These are phyloP conservation scores for Alternaria sp. DNA, from an alignment of 2,329 filamentous ascomycete genomes.

Conservation along the genomic window DNA sequence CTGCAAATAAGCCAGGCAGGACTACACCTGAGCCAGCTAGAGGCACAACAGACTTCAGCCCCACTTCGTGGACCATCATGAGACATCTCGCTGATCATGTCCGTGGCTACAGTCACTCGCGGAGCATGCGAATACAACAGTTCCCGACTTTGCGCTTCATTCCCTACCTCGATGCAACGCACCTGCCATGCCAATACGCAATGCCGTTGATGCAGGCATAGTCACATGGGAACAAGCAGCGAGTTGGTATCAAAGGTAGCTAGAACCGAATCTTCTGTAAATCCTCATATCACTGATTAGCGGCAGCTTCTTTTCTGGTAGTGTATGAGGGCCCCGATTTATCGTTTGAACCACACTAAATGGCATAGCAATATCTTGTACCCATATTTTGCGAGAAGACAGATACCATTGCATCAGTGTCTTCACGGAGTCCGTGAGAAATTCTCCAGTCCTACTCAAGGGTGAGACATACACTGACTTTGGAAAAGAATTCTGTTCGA, in stretches of 20 bases:
- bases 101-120: slow-evolving; percentile 2
- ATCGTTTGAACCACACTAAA: background rate
- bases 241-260: slow-evolving; percentile 37
- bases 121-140: slow-evolving; percentile 1
- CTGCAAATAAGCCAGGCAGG: background rate
- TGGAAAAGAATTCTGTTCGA: slow-evolving; percentile 56
- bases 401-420: slow-evolving; percentile 58
- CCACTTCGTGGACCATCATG: background rate
- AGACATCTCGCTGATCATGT: background rate
- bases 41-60: background rate
- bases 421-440: slow-evolving; percentile 52
- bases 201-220: slow-evolving; percentile 35
- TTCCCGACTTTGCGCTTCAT: slow-evolving; percentile 2
- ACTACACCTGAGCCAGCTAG: background rate
- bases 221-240: slow-evolving; percentile 38
- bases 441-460: background rate
- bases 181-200: slow-evolving; percentile 6
- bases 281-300: slow-evolving; percentile 8
- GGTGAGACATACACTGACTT: background rate
- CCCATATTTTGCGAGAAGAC: slow-evolving; percentile 57
- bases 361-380: slow-evolving; percentile 57
- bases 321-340: slow-evolving; percentile 21
- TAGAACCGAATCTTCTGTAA: background rate
- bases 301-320: slow-evolving; percentile 43
- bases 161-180: slow-evolving; percentile 8